Evolutionary conservation across 352 stramenopile species (phyloP).

Genomic region (Ophiocytium majus): DNA sequence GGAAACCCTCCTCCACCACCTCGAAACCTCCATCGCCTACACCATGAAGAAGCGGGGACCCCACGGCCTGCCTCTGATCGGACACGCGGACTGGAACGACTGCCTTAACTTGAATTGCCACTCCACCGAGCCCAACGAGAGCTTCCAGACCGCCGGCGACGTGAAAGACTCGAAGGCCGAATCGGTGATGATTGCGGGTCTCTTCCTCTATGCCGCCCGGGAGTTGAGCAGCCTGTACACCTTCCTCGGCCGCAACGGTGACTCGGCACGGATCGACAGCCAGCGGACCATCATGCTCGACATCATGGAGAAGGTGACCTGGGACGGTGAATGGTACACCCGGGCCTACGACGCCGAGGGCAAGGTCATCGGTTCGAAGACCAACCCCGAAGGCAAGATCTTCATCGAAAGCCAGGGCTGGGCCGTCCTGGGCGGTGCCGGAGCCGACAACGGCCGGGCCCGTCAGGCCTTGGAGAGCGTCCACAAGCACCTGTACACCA

Average conservation of each 20-base stretch:
- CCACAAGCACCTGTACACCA: background rate
- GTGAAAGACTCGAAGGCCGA: background rate
- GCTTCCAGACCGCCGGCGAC: background rate
- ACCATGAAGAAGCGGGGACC: conserved; percentile 6
- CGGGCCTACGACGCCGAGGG: background rate
- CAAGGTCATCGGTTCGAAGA: background rate
- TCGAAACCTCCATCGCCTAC: background rate
- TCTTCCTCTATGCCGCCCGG: background rate
- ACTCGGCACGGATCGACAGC: background rate
- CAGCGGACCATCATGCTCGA: background rate
- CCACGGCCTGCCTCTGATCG: background rate
- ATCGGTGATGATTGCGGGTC: conserved; percentile 10
- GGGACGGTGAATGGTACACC: background rate
- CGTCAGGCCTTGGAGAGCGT: conserved; percentile 5
- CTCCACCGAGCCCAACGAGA: background rate
- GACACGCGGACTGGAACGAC: conserved; percentile 3
- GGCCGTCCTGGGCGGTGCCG: background rate
- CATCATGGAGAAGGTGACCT: background rate
- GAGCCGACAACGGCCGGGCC: background rate
- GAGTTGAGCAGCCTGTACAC: background rate
- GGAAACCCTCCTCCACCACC: background rate
- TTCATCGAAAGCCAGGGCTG: conserved; percentile 14
- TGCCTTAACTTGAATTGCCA: background rate
- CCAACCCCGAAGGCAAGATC: background rate
- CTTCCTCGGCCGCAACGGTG: background rate